These are phyloP conservation scores for Arachis hypogaea DNA, from an alignment of 306 rosid species.

Conservation along the genomic window DNA sequence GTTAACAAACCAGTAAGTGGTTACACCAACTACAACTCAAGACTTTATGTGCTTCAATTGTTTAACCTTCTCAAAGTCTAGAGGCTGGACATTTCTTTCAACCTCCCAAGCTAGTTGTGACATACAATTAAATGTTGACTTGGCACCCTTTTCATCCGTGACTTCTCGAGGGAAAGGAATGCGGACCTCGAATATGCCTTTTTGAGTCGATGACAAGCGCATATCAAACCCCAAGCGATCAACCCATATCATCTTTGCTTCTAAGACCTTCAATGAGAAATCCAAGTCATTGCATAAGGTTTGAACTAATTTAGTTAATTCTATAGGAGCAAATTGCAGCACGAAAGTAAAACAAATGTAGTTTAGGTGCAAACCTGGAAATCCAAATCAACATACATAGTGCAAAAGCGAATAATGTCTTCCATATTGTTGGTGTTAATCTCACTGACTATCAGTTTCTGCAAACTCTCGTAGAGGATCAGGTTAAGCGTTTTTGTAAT, in stretches of 20 bases:
- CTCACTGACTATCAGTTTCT: conserved; percentile 69
- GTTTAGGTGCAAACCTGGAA: conserved; percentile 62
- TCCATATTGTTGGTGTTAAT: conserved; percentile 76
- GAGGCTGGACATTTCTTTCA: conserved; percentile 67
- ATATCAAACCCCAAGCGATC: conserved; percentile 87
- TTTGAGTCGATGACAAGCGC: conserved; percentile 65
- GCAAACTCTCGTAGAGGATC: conserved; percentile 90
- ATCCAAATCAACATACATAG: conserved; percentile 72
- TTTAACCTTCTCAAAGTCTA: conserved; percentile 71
- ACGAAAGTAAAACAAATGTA: conserved; percentile 18
- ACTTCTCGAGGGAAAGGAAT: conserved; percentile 91
- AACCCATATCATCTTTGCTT: conserved; percentile 91
- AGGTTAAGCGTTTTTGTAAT: conserved; percentile 73
- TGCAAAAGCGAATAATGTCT: conserved; percentile 86
- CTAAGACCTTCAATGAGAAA: conserved; percentile 62
- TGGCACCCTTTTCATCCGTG: conserved; percentile 82
- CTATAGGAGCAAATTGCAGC: conserved; percentile 8
- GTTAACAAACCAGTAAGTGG: conserved; percentile 1
- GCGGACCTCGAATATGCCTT: conserved; percentile 71
- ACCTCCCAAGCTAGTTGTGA: conserved; percentile 97
- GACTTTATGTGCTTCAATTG: conserved; percentile 64
- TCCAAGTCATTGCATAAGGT: conserved; percentile 6
- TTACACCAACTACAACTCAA: conserved; percentile 29
- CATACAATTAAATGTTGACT: conserved; percentile 88
- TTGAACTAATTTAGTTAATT: not conserved